Evolutionary conservation across 148 eudicot species (phyloP), one percentile per base, ranked within the genome.

Genomic region (Rhododendron mucronatum): DNA sequence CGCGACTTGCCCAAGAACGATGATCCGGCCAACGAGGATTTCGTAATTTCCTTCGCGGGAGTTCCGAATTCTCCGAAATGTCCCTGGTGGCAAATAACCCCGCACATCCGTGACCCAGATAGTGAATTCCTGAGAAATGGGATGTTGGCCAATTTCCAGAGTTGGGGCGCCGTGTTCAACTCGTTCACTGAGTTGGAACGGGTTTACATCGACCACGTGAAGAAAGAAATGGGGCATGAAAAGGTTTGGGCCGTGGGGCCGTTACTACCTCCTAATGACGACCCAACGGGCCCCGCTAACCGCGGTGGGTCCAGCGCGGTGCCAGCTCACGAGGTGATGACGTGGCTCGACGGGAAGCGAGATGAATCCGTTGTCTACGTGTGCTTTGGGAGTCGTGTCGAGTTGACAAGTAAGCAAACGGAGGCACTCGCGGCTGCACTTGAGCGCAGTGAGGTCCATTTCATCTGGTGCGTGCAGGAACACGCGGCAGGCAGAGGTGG

Each of bases 381-480:
- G 41, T 92, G 95, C 83, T 93, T 94, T 81, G 98, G 98, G n/a
- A 94, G 94, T 61, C 95, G 91, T 18, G 86, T 87, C 9, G 26
- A 57, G 57, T 82, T 93, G 26, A 89, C 80, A 26, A 47, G 82
- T n/a, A 83, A 88, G 61, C 96, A 93, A 86, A 85, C 88, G 86
- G 89, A 88, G 61, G 93, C 88, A 14, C 55, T 96, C 30, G 92
- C 94, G 0, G 77, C 33, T 41, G 96, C 92, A 35, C 88, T 93
- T 21, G 94, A 94, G 73, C 55, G 28, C 73, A 90, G 94, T 23
- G 89, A 89, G 85, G 89, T 87, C 3, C 86, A 89, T 2, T 93
- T 94, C 61, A 67, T 94, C 16, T 94, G 94, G 96, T 91, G 88
- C 44, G 79, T 89, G 16, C 63, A 37, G 23, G 45, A 82, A 65